Base-by-base conservation (phyloP, 805 yeast species). In the Saccharomycopsis fodiens region DNA sequence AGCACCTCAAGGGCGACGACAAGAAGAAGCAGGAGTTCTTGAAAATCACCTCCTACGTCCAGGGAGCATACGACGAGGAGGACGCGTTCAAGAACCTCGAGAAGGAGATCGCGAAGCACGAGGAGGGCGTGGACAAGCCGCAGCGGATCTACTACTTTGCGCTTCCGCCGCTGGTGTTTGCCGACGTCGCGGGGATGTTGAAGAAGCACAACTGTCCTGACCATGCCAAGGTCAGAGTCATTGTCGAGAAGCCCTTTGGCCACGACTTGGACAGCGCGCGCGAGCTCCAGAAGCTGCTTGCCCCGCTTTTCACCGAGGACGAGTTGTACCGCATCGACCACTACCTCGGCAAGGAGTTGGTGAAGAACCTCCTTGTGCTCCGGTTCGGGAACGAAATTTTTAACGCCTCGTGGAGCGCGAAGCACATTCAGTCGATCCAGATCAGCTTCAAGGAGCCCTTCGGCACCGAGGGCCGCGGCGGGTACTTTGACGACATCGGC, bases 381-480 rank as follows among this genome's bases (percentile, higher is more conserved):
- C 78, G 98, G 60, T 93, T 93, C 59, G 95, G 95, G 55, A 93
- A 93, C 68, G 81, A 82, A 60, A 77, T 91, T 64, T 72, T 93
- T 60, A 76, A 76, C 59, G 86, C 95, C n/a, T 76, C 84, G 46
- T 93, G 97, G 97, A 82, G 84, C 69, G 80, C 73, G 61, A 75
- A 84, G 53, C 82, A 76, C 64, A 79, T 93, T 59, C 73, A 78
- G 52, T 76, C 82, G 34, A 80, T 93, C 52, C 96, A 91, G 70
- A 79, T 93, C 55, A 76, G 91, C 12, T 91, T 93, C 73, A 93
- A 93, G 70, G 98, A 93, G 69, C 86, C 93, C n/a, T 93, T 93
- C 57, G 98, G 98, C 46, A 93, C 98, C 35, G 96, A 93, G 68
- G 98, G 98, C 47, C 79, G 98, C 62, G 98, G 98, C 56, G 98